Evolutionary conservation across 2,329 filamentous ascomycete species (phyloP), one percentile per base, ranked within the genome.

Genomic region (Trichoderma brevicompactum): DNA sequence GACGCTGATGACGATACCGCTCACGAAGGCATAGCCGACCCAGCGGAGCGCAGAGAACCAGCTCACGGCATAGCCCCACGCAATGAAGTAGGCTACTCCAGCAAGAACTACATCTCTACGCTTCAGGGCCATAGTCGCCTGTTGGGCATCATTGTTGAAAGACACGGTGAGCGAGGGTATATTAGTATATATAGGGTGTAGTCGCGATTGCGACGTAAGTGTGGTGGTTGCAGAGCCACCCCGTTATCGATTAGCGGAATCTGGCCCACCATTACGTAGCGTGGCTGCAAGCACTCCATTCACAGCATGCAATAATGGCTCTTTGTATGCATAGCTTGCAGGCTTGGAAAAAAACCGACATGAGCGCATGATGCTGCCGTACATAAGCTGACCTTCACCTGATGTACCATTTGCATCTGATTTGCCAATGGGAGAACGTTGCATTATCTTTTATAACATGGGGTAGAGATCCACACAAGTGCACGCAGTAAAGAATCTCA

Each of bases 11-110:
- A 89, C 71, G 69, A 84, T 80, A 69, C 95, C 94, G 69, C 85
- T 79, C 70, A 90, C 80, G 76, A 98, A 92, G 71, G 94, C 92
- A 78, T 96, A 91, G 72, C 91, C 92, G 48, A 92, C 83, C 85
- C 91, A 96, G 76, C 92, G 92, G 70, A 98, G 82, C 66, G 88
- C 81, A 36, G 94, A 93, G 72, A 93, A 82, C 89, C 91, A 96
- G 80, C 91, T 89, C 70, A 92, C 89, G 67, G 90, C 85, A 76
- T 94, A 89, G 68, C 92, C 91, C 94, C 94, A 98, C 75, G 92
- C 89, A 76, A 97, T 82, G 78, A 97, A 92, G 77, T 83, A 85
- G 77, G 84, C 87, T 76, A 90, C 77, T 77, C 84, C 85, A 76
- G 88, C 87, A 78, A 91, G 77, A 76, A 87, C 83, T 77, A 89